Conservation (phyloP, 2,329 filamentous ascomycete genomes). For the Pyrenochaeta sp. region DNA sequence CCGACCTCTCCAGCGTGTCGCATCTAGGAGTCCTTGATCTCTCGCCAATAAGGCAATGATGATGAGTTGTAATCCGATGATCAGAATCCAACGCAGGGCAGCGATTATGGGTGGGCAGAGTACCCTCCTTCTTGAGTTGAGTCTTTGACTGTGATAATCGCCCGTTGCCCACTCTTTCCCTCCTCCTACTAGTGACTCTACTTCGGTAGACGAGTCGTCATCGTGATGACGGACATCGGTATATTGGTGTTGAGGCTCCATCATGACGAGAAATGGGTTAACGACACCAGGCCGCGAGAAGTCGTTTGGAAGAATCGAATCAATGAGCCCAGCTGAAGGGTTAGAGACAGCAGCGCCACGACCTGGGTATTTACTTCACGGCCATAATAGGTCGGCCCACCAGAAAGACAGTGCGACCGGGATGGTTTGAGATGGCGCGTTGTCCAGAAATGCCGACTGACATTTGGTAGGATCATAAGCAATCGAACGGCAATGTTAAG, state of each 20-base stretch:
- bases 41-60: slow-evolving; percentile 40
- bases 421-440: slow-evolving; percentile 27
- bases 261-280: slow-evolving; percentile 19
- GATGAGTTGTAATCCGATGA: slow-evolving; percentile 39
- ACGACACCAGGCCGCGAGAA: slow-evolving; percentile 29
- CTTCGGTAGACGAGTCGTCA: slow-evolving; percentile 43
- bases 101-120: slow-evolving; percentile 15
- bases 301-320: slow-evolving; percentile 11
- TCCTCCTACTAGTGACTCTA: slow-evolving; percentile 39
- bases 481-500: slow-evolving; percentile 15
- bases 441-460: slow-evolving; percentile 16
- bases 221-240: slow-evolving; percentile 36
- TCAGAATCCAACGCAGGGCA: slow-evolving; percentile 37
- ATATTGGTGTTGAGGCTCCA: slow-evolving; percentile 42
- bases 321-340: slow-evolving; percentile 39
- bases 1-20: slow-evolving; percentile 22
- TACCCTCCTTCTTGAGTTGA: slow-evolving; percentile 26
- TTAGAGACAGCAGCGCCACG: slow-evolving; percentile 19
- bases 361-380: slow-evolving; percentile 21
- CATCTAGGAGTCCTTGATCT: slow-evolving; percentile 38
- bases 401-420: slow-evolving; percentile 19
- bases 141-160: slow-evolving; percentile 24
- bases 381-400: slow-evolving; percentile 16
- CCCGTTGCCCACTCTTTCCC: slow-evolving; percentile 36
- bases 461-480: slow-evolving; percentile 9